A percentile compares a stretch with the other conserved stretches of the same genome.
Evolutionary conservation across 1,284 basidiomycete species (phyloP).

Genomic region (Irpex sp.): DNA sequence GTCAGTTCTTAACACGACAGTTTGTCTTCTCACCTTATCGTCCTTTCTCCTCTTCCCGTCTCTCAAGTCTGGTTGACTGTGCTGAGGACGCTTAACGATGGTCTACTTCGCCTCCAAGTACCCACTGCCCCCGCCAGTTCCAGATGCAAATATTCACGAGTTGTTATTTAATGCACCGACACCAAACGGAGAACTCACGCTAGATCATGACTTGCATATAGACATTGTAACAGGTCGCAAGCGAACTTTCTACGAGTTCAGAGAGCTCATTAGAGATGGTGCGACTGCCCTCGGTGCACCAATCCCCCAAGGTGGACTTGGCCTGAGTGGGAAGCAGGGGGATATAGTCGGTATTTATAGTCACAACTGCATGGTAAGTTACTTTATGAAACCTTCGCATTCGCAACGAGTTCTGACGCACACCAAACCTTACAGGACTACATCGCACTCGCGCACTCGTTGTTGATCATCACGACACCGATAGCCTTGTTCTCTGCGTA

Average conservation of each 20-base stretch:
- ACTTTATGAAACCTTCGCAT: neutral
- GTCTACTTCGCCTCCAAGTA: conserved; percentile 40
- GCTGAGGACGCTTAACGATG: neutral
- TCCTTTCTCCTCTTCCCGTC: neutral
- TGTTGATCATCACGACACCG: conserved; percentile 55
- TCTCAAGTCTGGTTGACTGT: neutral
- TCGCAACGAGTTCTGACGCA: neutral
- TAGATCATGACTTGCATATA: conserved; percentile 57
- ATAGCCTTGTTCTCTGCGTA: conserved; percentile 62
- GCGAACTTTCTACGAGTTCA: conserved; percentile 45
- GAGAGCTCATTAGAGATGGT: conserved; percentile 47
- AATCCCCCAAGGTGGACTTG: conserved; percentile 49
- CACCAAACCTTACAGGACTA: conserved; percentile 47
- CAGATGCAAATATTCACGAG: conserved; percentile 55
- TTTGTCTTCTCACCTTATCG: neutral
- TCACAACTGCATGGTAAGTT: conserved; percentile 61
- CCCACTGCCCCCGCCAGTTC: conserved; percentile 31
- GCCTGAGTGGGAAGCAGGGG: conserved; percentile 38
- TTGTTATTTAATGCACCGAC: conserved; percentile 48
- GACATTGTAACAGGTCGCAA: conserved; percentile 49
- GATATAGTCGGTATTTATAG: conserved; percentile 68
- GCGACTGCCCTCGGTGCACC: conserved; percentile 54
- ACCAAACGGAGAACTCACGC: conserved; percentile 36
- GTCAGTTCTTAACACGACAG: neutral
- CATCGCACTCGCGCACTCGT: conserved; percentile 51